Base-by-base conservation (phyloP, 2,329 filamentous ascomycete species). In the Epichloe hybrida region DNA sequence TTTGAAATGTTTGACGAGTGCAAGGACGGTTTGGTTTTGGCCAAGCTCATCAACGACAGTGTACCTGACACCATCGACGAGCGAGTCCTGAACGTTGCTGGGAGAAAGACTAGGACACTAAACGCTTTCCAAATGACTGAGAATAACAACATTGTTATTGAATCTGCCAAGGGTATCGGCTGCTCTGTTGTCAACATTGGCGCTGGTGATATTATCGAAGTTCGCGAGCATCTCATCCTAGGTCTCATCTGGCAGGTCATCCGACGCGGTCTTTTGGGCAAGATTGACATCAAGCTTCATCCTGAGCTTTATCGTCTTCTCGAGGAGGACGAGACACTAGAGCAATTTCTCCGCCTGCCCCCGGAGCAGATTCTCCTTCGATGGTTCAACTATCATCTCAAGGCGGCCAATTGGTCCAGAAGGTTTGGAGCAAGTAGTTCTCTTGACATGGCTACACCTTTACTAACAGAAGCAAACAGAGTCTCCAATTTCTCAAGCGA, bases 1-100 rank as follows among this genome's bases (percentile, higher is more conserved):
- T 98, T 98, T 65, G 89, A 97, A 74, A 97, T 97, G 91, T 97
- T 97, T 65, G 91, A 96, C 71, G 85, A 95, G 65, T 97, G 90
- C 75, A 95, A 93, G 69, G 93, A 98, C 64, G 93, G 93, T 51
- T 73, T 98, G 54, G 91, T 98, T 23, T 76, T 98, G 53, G 93
- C 93, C 57, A 98, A 98, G 73, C 81, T 98, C 66, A 98, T 98
- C 80, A 98, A 98, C 68, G 93, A 98, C 75, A 96, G 90, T 66
- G 93, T 98, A 23, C 91, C 93, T 4, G 93, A 98, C 71, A 98
- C 93, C 44, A 98, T 98, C 62, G 93, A 98, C 64, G 93, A 98
- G 74, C 93, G 93, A 79, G 93, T 98, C 23, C 70, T 98, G 65
- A 98, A 98, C 71, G 77, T 89, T 53, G 74, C 85, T 0, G 93